Evolutionary conservation across 352 stramenopile species (phyloP), one percentile per base, ranked within the genome.

Genomic region (Pythium grandisporangium): DNA sequence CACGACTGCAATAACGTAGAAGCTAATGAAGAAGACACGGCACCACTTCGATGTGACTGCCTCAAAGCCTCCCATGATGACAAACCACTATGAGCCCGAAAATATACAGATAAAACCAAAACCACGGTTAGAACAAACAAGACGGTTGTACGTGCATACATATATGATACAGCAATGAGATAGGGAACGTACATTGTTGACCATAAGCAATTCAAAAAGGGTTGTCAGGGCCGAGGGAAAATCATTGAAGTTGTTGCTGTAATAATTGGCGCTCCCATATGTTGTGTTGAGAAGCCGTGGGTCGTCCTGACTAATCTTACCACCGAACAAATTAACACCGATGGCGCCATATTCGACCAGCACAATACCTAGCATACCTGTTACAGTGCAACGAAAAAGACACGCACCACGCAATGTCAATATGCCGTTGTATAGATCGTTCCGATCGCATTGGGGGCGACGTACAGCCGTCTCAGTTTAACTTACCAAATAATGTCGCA

Each of bases 201-300:
- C 73, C 42, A 92, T 64, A 12, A 88, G 50, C 14, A 85, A 40
- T 42, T 83, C 67, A 36, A 88, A 89, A n/a, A 91, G 63, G 23
- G 66, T 75, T 14, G 68, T 66, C 25, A 87, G 48, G 2, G 63
- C 66, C 0, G 58, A 73, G 17, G 63, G 48, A 40, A 82, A 67
- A 45, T 85, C 72, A 57, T 91, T 85, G 41, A 89, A 91, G 50
- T 88, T 91, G 63, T 84, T 82, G 42, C 64, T 55, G 36, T 67
- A 76, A 39, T 84, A 91, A 30, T 76, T 69, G 4, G 42, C 46
- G 4, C 61, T 53, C 3, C 61, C 67, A 37, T 70, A 91, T 11
- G 61, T 46, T 35, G 62, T 75, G 6, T 36, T 43, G 0, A 48
- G 50, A 19, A 86, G 50, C 1, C 41, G 29, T 8, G 52, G 43